Base-by-base conservation (phyloP, 1,284 basidiomycete genomes). In the Neotropicomus parvogracilis region DNA sequence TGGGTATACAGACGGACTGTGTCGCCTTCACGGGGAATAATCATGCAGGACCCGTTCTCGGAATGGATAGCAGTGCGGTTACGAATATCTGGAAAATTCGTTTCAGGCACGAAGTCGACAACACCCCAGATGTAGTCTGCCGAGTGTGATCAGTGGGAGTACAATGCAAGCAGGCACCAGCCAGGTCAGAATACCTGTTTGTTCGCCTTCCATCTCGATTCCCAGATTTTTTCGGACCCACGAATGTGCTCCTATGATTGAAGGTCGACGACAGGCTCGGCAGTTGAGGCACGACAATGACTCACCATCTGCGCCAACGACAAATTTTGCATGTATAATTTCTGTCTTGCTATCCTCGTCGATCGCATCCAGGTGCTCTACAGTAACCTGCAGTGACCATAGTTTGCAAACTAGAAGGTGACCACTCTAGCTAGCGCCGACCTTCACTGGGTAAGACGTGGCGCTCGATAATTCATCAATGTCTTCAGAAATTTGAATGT, bases 31-130 rank as follows among this genome's bases (percentile, higher is more conserved):
- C 89, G 79, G 0, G 89, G 89, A 45, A 92, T 88, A 50, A 89
- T 69, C 83, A 91, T 83, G 57, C 79, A 78, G 0, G 79, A 77
- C 3, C 81, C 80, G 43, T 75, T 74, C 40, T 75, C 73, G 0
- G 83, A 85, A 63, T 87, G 85, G 24, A 81, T 70, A 2, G 58
- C 83, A 39, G 75, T 75, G 52, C 74, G 74, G 55, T 82, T 85
- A 27, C 91, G 82, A 53, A 89, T 83, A 65, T 94, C 90, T 0
- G 91, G 90, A 60, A 92, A 88, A 63, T 91, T 73, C 12, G 87
- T 88, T 17, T 80, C 74, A 0, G 83, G 83, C 17, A 80, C 58
- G 49, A 83, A 73, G 65, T 91, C 87, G 21, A 89, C 68, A 9
- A 90, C 88, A 17, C 88, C 88, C 88, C 88, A 91, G 24, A 88